Conservation (phyloP, 2,329 filamentous ascomycete species). For the Exophiala sideris region DNA sequence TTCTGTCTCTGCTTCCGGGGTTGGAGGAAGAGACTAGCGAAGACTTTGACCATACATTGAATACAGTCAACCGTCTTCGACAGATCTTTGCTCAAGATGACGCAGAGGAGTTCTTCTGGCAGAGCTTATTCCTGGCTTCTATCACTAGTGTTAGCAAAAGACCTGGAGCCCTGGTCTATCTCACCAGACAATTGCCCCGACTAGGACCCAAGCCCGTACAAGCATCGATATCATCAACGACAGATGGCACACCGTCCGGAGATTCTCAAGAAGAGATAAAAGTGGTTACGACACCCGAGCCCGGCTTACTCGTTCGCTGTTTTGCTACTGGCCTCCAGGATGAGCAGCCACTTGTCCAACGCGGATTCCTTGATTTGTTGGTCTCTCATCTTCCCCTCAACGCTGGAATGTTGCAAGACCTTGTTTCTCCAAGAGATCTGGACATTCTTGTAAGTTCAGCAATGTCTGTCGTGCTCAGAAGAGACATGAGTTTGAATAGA, state of each 20-base stretch:
- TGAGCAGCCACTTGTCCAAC: conserved; percentile 84
- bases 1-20: conserved; percentile 84
- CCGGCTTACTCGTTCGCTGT: conserved; percentile 82
- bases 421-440: conserved; percentile 70
- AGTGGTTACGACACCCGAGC: conserved; percentile 82
- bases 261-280: conserved; percentile 53
- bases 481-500: conserved; percentile 95
- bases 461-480: conserved; percentile 77
- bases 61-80: conserved; percentile 75
- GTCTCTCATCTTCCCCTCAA: conserved; percentile 86
- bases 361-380: conserved; percentile 87
- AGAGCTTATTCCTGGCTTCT: conserved; percentile 90
- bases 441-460: conserved; percentile 79
- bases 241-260: conserved; percentile 35
- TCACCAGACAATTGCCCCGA: conserved; percentile 73
- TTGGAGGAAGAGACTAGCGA: conserved; percentile 95
- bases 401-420: conserved; percentile 73
- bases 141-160: conserved; percentile 85
- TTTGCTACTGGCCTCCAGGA: conserved; percentile 88
- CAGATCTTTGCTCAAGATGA: conserved; percentile 59
- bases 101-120: conserved; percentile 91
- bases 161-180: conserved; percentile 81
- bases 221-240: conserved; percentile 24
- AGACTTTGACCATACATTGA: conserved; percentile 86
- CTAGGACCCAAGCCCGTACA: conserved; percentile 48